Base-by-base conservation (phyloP, 257 asterid genomes). In the Solanum etuberosum region DNA sequence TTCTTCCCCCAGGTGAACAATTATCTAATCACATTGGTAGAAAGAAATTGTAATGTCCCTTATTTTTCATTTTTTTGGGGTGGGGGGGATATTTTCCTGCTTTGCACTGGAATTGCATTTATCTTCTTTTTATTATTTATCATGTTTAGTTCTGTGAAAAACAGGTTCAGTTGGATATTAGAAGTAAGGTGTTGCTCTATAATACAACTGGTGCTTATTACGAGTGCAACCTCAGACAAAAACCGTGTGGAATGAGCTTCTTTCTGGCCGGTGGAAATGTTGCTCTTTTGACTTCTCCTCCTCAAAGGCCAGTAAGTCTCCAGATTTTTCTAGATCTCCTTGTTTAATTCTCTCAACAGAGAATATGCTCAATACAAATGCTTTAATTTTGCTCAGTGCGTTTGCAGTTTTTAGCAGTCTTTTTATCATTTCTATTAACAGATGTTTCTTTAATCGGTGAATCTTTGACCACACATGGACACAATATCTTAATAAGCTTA, bases 231-330 rank as follows among this genome's bases (percentile, higher is more conserved):
- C 93, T 91, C 86, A 85, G 88, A 61, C 92, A 68, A 18, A 91
- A 91, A 85, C 86, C 88, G 73, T 96, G 98, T 87, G 89, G 87
- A 86, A 87, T 96, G 87, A 84, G 83, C 76, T 86, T 96, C 86
- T 68, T 63, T 68, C 81, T 92, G 77, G 59, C 86, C 43, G 86
- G 93, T 48, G 89, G 89, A 89, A 93, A 91, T 91, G 89, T 89
- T 88, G 98, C 95, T 89, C 92, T 94, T 91, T 90, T 96, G 88
- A 91, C 96, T 68, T 87, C 96, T 88, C 98, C 98, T 85, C 89
- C 91, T 83, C 91, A 90, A 85, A 83, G 82, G 65, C 91, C 89
- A 88, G 99, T 96, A 91, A 93, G 98, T 91, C 67, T 85, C 25
- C 27, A 38, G 68, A 4, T 68, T 68, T 38, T 85, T 68, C 40